phyloP scores from a whole-genome alignment of 495 filamentous ascomycete species.

The Penicillium macrosclerotiorum region DNA sequence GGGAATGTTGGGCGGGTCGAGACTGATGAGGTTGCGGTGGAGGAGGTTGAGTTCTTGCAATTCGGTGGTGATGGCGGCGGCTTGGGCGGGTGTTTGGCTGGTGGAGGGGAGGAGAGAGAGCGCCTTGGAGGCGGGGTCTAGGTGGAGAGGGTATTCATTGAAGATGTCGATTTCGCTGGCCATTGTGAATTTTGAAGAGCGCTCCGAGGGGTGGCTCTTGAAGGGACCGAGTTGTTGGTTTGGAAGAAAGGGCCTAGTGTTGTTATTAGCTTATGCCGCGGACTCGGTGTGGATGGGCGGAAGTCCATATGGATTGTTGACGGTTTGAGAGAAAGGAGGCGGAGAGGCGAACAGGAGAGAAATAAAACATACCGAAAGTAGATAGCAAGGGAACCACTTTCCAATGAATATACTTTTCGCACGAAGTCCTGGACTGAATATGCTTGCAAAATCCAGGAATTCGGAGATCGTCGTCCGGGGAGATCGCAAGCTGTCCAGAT shows the following conservation, averaged over 20 bases:
- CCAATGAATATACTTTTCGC: background rate
- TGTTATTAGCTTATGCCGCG: constrained; percentile 13
- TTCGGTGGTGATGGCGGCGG: constrained; percentile 56
- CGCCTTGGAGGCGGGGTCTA: constrained; percentile 77
- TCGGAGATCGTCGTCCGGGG: constrained; percentile 6
- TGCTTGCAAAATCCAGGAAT: no score
- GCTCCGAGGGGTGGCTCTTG: no score
- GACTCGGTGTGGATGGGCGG: constrained; percentile 1
- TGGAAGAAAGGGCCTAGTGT: constrained; percentile 3
- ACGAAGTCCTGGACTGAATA: no score
- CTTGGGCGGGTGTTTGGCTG: constrained; percentile 30
- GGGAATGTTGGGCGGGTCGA: constrained; percentile 55
- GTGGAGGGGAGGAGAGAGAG: constrained; percentile 56
- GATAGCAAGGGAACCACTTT: background rate
- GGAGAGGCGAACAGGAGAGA: background rate
- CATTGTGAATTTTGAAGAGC: constrained; percentile 25
- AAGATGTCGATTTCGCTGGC: constrained; percentile 62
- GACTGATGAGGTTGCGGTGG: constrained; percentile 65
- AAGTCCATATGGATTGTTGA: no score
- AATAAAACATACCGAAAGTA: background rate
- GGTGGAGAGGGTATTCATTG: constrained; percentile 73
- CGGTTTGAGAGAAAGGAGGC: background rate
- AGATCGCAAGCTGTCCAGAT: constrained; percentile 30
- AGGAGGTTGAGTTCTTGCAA: constrained; percentile 69
- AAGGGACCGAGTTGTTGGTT: constrained; percentile 3